Percentiles rank a stretch among this genome's conserved stretches.
phyloP scores from a whole-genome alignment of 768 basidiomycete genomes.

The Chiua virens region DNA sequence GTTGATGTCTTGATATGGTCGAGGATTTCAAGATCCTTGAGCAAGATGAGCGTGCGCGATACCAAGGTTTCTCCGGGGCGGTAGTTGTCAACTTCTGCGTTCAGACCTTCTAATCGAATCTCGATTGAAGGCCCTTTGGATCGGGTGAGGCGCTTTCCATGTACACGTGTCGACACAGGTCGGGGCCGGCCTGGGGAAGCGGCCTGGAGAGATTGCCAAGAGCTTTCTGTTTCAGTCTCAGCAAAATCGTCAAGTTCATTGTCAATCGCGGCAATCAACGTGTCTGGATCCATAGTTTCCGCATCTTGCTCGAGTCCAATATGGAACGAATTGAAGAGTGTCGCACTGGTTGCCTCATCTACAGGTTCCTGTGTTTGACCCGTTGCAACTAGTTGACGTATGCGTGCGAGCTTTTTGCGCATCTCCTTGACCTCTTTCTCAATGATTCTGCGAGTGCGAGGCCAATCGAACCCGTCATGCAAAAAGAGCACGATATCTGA shows the following conservation, averaged over 20 bases:
- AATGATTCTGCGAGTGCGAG: slow-evolving; percentile 77
- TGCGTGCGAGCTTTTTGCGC: slow-evolving; percentile 81
- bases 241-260: slow-evolving; percentile 78
- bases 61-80: slow-evolving; percentile 53
- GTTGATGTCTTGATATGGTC: slow-evolving; percentile 99
- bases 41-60: slow-evolving; percentile 64
- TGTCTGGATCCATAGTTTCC: slow-evolving; percentile 71
- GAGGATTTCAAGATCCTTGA: slow-evolving; percentile 81
- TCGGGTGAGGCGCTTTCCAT: slow-evolving; percentile 63
- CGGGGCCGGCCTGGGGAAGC: slow-evolving; percentile 43
- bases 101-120: slow-evolving; percentile 65
- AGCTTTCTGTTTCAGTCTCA: slow-evolving; percentile 77
- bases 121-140: slow-evolving; percentile 84
- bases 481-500: slow-evolving; percentile 69
- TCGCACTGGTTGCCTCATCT: slow-evolving; percentile 66
- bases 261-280: slow-evolving; percentile 88
- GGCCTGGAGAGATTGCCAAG: slow-evolving; percentile 86
- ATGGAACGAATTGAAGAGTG: slow-evolving; percentile 92
- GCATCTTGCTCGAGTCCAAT: slow-evolving; percentile 84
- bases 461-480: slow-evolving; percentile 97
- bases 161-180: slow-evolving; percentile 38
- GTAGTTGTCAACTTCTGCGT: slow-evolving; percentile 69
- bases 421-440: slow-evolving; percentile 88
- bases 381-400: slow-evolving; percentile 86
- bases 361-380: slow-evolving; percentile 84